Base-by-base conservation (phyloP, 176 grass and related monocot genomes). In the Juncus inflexus region DNA sequence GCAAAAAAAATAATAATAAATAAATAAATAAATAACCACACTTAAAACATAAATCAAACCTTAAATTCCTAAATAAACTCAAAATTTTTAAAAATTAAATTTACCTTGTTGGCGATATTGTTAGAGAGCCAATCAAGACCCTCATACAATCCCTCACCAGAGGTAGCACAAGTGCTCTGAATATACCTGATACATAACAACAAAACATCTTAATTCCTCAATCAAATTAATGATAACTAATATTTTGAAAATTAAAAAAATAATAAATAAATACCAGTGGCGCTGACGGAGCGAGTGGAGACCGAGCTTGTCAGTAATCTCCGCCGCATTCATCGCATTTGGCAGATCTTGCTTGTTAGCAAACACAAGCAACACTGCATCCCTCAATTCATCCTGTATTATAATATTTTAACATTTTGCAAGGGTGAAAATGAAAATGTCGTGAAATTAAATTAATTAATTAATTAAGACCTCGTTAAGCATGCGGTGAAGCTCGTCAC, bases 361-460 rank as follows among this genome's bases (percentile, higher is more conserved):
- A 58, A 71, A 71, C 35, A 71, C 67, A 71, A 71, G 67, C 54
- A 71, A 71, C 52, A 71, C 67, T 43, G 67, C 67, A 71, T 71
- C 67, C 58, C 67, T 71, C 67, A 71, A 71, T 59, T 71, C 67
- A 71, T 71, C 67, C 67, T 71, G 40, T 4, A 47, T 41, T 42
- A 12, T 8, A 15, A 2, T 9, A 11, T 15, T 37, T 68, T 68
- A 54, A 3, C 13, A 68, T 68, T 4, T 28, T 40, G 10, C 0
- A 58, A 35, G 39, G 41, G 3, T 35, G 11, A 45, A 58, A 56
- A 10, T 47, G 43, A 47, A 47, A 9, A 47, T 47, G 43, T 5
- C 9, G 1, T 47, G 43, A 4, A 12, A 57, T 70, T 58, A 8
- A 35, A 43, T 41, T 12, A 35, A 71, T 58, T 12, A 35, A 71